Base-by-base conservation (phyloP, 1,284 basidiomycete genomes). In the Pseudozyma flocculosa region DNA sequence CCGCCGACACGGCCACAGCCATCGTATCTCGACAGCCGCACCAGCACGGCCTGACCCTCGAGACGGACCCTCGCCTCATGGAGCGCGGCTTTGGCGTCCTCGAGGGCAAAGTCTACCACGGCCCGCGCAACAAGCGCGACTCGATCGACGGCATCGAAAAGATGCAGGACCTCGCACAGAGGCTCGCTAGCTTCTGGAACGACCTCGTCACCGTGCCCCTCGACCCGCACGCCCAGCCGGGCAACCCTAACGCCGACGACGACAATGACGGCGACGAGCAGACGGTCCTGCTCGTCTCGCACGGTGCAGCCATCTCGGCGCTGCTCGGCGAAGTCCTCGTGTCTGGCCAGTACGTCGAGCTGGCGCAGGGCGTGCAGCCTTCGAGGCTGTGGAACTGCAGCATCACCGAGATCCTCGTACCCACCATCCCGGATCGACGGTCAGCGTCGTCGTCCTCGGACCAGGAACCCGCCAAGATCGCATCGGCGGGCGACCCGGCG, bases 371-470 rank as follows among this genome's bases (percentile, higher is more conserved):
- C 0, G 53, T 70, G 2, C 18, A 41, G 5, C 72, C 67, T 1
- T 55, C 57, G 21, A 48, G 75, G 0, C 65, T 76, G 43, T 75
- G 72, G 72, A 77, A 77, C 43, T 77, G 75, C 50, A 68, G 62
- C 36, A 66, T 77, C 45, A 69, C 72, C 11, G 75, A 77, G 44
- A 54, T 75, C 2, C 42, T 60, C 45, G 36, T 57, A 7, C 68
- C 64, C 10, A 45, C 51, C 42, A 49, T 59, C 21, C 21, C 21
- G 14, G 56, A 51, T n/a, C 26, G 26, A 29, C 26, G 26, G n/a
- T n/a, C n/a, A n/a, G n/a, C n/a, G n/a, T n/a, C n/a, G n/a, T n/a
- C n/a, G n/a, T n/a, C n/a, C n/a, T n/a, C n/a, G 17, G 32, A 17
- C 17, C 32, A 34, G 32, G 32, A 11, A 34, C 32, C 11, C 10